phyloP scores from a whole-genome alignment of 169 alveolate genomes.

The Blepharisma undulans region DNA sequence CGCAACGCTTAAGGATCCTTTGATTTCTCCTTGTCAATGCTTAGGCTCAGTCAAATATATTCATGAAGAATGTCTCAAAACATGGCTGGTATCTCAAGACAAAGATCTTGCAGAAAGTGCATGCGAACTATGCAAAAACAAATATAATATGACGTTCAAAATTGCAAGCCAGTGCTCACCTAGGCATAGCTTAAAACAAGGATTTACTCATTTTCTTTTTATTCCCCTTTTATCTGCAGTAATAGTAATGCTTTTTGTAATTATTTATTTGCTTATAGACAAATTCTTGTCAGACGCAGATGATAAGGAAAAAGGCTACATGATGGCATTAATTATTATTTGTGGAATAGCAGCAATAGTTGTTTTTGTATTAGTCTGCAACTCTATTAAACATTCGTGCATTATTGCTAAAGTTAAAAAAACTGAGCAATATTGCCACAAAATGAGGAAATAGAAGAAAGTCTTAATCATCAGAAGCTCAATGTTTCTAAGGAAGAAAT shows the following conservation, averaged over 20 bases:
- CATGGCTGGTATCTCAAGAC: constrained; percentile 7
- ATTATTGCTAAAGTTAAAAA: not conserved
- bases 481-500: not conserved
- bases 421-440: constrained; percentile 15
- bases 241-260: constrained; percentile 7
- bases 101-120: not conserved
- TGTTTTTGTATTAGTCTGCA: not conserved
- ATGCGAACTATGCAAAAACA: constrained; percentile 21
- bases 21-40: constrained; percentile 71
- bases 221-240: constrained; percentile 20
- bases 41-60: constrained; percentile 69
- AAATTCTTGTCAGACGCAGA: not conserved
- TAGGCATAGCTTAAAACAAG: not conserved
- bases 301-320: constrained; percentile 5
- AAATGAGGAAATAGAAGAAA: not conserved
- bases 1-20: not conserved
- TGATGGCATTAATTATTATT: constrained; percentile 8
- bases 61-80: constrained; percentile 68
- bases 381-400: constrained; percentile 21
- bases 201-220: constrained; percentile 27
- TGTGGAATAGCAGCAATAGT: not conserved
- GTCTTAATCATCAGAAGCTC: not conserved
- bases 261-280: not conserved
- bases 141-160: constrained; percentile 11
- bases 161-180: constrained; percentile 4